phyloP scores from a whole-genome alignment of 768 basidiomycete species.

The Pleurotus sapidus region DNA sequence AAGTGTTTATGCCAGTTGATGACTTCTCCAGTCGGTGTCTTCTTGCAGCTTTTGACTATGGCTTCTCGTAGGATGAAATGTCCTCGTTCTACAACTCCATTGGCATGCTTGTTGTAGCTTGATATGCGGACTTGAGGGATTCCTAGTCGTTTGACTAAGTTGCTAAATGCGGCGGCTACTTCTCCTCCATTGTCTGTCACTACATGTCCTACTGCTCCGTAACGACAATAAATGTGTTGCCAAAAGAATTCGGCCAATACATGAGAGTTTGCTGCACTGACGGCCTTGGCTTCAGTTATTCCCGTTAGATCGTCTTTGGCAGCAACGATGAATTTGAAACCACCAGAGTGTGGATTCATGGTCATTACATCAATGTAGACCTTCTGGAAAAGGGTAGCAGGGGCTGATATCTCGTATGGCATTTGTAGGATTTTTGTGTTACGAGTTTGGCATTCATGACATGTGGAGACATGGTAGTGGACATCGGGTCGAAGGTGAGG shows the following conservation, averaged over 20 bases:
- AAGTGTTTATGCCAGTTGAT: slow-evolving; percentile 26
- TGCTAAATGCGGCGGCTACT: slow-evolving; percentile 17
- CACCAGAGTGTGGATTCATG: no score
- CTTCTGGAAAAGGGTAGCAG: no score
- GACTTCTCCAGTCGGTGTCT: slow-evolving; percentile 17
- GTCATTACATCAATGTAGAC: no score
- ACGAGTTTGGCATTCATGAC: no score
- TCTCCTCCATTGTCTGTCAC: slow-evolving; percentile 28
- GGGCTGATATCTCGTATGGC: no score
- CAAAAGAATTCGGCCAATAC: slow-evolving; percentile 23
- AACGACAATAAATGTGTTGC: slow-evolving; percentile 29
- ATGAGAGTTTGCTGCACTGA: no score
- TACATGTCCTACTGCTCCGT: slow-evolving; percentile 22
- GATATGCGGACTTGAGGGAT: slow-evolving; percentile 26
- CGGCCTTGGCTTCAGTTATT: no score
- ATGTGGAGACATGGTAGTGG: no score
- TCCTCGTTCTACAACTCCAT: slow-evolving; percentile 33
- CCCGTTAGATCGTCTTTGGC: no score
- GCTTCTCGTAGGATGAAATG: slow-evolving; percentile 29
- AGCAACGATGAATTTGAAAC: no score
- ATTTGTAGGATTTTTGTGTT: no score
- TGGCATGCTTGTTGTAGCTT: slow-evolving; percentile 31
- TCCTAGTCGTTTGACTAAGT: slow-evolving; percentile 2
- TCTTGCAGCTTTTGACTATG: slow-evolving; percentile 10
- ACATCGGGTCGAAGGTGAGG: slow-evolving; percentile 9